Evolutionary conservation across 2,329 filamentous ascomycete species (phyloP).

Genomic region (Venturia oleaginea): DNA sequence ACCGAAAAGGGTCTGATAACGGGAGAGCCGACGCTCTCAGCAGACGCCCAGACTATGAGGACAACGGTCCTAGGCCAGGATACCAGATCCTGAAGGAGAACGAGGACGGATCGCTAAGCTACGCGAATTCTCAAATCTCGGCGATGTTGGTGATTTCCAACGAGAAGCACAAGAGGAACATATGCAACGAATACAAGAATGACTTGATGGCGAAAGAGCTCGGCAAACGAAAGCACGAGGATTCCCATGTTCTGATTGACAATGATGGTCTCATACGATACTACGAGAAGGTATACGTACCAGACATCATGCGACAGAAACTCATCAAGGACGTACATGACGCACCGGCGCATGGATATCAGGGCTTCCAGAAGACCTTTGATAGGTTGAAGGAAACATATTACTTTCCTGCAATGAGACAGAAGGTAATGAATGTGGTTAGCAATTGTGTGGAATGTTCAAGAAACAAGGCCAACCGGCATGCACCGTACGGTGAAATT

Average conservation of each 20-base stretch:
- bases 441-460: neutral
- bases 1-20: neutral
- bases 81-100: neutral
- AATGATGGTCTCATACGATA: neutral
- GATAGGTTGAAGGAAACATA: neutral
- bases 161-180: neutral
- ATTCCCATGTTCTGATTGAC: neutral
- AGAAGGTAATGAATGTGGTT: neutral
- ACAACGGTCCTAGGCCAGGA: neutral
- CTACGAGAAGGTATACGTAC: neutral
- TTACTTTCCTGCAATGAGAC: neutral
- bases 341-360: neutral
- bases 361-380: neutral
- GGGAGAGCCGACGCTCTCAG: too few species aligned
- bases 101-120: neutral
- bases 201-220: neutral
- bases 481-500: conserved; percentile 13
- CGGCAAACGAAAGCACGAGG: neutral
- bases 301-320: neutral
- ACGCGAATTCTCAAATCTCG: neutral
- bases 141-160: neutral
- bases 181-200: neutral
- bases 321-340: neutral
- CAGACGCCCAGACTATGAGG: too few species aligned
- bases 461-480: neutral